These are phyloP conservation scores for Colletotrichum viniferum DNA, from an alignment of 2,329 filamentous ascomycete species.

Conservation along the genomic window DNA sequence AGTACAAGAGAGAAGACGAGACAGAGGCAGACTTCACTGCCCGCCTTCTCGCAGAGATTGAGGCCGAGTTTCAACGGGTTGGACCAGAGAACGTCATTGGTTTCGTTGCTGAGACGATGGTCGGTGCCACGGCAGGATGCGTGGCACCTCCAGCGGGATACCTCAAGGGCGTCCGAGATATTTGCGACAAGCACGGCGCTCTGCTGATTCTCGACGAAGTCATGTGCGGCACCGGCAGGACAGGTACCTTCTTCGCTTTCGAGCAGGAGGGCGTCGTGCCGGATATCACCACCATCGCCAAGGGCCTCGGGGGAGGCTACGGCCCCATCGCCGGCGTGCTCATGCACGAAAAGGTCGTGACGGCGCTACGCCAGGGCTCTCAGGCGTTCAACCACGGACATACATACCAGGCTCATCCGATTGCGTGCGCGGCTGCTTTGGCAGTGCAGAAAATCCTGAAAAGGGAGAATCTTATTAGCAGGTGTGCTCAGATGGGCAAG, in stretches of 20 bases:
- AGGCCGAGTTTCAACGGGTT: constrained; percentile 49
- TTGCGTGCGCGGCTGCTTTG: constrained; percentile 29
- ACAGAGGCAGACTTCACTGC: constrained; percentile 42
- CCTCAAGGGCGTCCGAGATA: constrained; percentile 52
- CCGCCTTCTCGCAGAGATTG: constrained; percentile 47
- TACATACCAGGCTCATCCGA: constrained; percentile 30
- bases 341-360: constrained; percentile 52
- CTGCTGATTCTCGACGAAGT: constrained; percentile 65
- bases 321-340: constrained; percentile 60
- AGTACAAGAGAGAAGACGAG: constrained; percentile 35
- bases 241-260: constrained; percentile 67
- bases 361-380: constrained; percentile 50
- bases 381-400: constrained; percentile 33
- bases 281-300: constrained; percentile 64
- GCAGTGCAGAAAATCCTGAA: constrained; percentile 37
- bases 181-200: constrained; percentile 60
- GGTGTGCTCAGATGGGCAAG: constrained; percentile 33
- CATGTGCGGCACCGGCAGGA: constrained; percentile 72
- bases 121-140: constrained; percentile 54
- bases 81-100: constrained; percentile 51
- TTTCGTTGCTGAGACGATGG: constrained; percentile 55
- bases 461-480: constrained; percentile 35
- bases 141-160: constrained; percentile 58
- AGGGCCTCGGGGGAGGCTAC: constrained; percentile 63
- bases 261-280: constrained; percentile 57